Percentiles rank a stretch among this genome's conserved stretches.
Evolutionary conservation across 805 yeast genomes (phyloP).

Genomic region (Kuraishia cidri): DNA sequence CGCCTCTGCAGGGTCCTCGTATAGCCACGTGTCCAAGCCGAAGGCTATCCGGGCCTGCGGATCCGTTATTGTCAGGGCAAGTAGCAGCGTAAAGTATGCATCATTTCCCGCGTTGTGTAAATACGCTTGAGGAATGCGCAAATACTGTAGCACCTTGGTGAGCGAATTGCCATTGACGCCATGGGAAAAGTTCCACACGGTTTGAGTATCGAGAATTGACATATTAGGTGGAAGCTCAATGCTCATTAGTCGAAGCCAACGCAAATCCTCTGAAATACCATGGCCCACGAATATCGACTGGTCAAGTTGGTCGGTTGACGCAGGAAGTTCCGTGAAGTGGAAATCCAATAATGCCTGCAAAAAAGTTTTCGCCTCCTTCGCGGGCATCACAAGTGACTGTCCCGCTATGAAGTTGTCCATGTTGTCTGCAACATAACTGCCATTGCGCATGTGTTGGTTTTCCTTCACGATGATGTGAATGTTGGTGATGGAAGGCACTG

Average conservation of each 20-base stretch:
- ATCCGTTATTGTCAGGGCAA: slow-evolving; percentile 43
- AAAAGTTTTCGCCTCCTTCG: slow-evolving; percentile 24
- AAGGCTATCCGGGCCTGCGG: too few relatives aligned
- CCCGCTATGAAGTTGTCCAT: slow-evolving; percentile 42
- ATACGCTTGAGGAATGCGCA: slow-evolving; percentile 46
- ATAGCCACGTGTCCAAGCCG: too few relatives aligned
- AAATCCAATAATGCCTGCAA: slow-evolving; percentile 33
- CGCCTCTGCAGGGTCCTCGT: too few relatives aligned
- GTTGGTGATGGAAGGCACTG: slow-evolving; percentile 30
- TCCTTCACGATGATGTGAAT: slow-evolving; percentile 37
- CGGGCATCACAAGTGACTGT: slow-evolving; percentile 29
- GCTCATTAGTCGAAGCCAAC: slow-evolving; percentile 38
- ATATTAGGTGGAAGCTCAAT: slow-evolving; percentile 29
- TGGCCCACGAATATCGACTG: slow-evolving; percentile 61
- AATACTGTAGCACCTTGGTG: slow-evolving; percentile 32
- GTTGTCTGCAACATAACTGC: slow-evolving; percentile 46
- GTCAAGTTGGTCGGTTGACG: slow-evolving; percentile 14
- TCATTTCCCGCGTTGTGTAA: slow-evolving; percentile 71
- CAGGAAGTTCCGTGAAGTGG: slow-evolving; percentile 23
- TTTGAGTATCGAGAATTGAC: slow-evolving; percentile 36
- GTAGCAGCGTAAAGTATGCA: slow-evolving; percentile 49
- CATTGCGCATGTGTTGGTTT: slow-evolving; percentile 31
- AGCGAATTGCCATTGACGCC: slow-evolving; percentile 34
- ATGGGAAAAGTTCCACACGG: slow-evolving; percentile 28
- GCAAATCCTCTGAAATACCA: slow-evolving; percentile 42